phyloP scores from a whole-genome alignment of 768 basidiomycete species.

The Clathrus columnatus region DNA sequence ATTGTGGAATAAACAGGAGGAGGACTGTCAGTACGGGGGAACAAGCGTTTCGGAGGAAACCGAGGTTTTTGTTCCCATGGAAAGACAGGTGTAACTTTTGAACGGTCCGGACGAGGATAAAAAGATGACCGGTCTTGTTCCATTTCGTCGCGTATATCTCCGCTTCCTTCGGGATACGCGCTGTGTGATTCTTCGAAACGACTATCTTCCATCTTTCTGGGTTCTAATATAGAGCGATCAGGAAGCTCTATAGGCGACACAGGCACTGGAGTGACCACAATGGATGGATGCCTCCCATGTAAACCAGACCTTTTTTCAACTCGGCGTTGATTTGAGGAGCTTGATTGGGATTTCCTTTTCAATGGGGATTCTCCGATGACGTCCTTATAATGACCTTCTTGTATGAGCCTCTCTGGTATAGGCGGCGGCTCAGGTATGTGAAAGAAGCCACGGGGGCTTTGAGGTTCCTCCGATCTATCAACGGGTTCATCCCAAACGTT shows the following conservation, averaged over 20 bases:
- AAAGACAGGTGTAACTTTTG: conserved; percentile 72
- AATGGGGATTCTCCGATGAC: conserved; percentile 35
- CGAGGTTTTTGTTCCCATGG: conserved; percentile 90
- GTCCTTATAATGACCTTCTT: conserved; percentile 65
- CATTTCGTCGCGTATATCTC: background rate
- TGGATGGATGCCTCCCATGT: background rate
- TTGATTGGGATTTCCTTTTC: conserved; percentile 24
- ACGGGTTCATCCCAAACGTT: conserved; percentile 72
- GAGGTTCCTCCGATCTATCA: conserved; percentile 9
- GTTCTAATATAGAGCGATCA: background rate
- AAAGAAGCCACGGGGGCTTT: conserved; percentile 43
- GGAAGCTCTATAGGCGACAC: background rate
- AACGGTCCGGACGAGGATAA: conserved; percentile 54
- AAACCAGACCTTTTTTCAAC: background rate
- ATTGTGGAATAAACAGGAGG: conserved; percentile 25
- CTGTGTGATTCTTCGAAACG: background rate
- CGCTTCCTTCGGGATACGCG: background rate
- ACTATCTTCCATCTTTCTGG: background rate
- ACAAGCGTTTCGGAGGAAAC: conserved; percentile 57
- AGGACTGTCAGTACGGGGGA: conserved; percentile 56
- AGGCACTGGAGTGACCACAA: background rate
- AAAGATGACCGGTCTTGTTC: conserved; percentile 21
- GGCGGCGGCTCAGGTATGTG: conserved; percentile 47
- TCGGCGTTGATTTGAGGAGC: background rate
- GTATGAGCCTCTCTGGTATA: conserved; percentile 59